phyloP scores from a whole-genome alignment of 768 basidiomycete genomes.

The Leccinum variicolor region DNA sequence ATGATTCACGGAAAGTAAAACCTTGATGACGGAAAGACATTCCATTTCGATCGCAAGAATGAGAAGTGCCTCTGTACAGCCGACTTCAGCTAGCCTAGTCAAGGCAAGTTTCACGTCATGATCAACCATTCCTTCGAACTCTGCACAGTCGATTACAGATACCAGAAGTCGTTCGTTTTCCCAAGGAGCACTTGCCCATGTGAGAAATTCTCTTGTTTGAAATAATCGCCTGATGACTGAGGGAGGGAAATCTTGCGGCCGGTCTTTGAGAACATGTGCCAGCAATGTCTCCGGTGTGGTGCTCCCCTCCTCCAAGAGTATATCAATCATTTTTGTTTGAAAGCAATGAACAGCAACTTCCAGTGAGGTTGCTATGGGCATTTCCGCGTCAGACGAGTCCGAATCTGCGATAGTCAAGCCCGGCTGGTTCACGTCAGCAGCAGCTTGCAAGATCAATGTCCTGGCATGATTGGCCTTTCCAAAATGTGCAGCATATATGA shows the following conservation, averaged over 20 bases:
- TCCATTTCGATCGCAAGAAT: constrained; percentile 3
- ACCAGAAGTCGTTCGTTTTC: not conserved
- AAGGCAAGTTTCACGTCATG: not conserved
- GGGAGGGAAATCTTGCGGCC: not conserved
- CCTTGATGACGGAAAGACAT: not conserved
- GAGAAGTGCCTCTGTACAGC: constrained; percentile 1
- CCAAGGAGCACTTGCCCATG: not conserved
- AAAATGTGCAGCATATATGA: constrained; percentile 2
- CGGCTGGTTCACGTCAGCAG: not conserved
- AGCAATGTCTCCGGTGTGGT: not conserved
- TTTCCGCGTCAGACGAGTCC: not conserved
- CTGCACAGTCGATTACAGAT: not conserved
- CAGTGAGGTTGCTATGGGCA: not conserved
- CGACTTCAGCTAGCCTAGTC: not conserved
- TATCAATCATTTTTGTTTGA: not conserved
- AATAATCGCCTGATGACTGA: not conserved
- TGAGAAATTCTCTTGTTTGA: not conserved
- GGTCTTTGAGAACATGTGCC: not conserved
- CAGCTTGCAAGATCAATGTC: not conserved
- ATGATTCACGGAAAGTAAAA: not conserved
- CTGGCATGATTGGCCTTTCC: not conserved
- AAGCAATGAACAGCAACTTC: not conserved
- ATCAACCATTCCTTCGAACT: not conserved
- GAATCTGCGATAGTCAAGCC: not conserved
- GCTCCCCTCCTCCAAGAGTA: not conserved